A percentile compares a stretch with the other conserved stretches of the same genome.
Conservation (phyloP, 2,329 filamentous ascomycete species). For the Fusarium chaquense region DNA sequence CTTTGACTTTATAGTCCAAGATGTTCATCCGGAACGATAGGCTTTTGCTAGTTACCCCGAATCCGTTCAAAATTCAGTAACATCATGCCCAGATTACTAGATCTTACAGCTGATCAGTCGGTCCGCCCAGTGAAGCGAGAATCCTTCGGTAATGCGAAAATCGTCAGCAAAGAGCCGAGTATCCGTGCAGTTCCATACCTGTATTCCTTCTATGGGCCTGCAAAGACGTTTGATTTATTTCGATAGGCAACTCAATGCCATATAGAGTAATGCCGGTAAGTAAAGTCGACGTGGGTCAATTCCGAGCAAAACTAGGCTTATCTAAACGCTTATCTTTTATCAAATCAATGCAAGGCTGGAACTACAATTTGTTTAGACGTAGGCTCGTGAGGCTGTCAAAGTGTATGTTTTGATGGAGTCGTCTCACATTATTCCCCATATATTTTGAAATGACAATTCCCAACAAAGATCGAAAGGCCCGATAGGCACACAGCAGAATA, state of each 20-base stretch:
- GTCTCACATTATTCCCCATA: not conserved
- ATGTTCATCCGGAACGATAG: rapidly evolving
- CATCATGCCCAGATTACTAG: not conserved
- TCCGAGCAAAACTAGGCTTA: not conserved
- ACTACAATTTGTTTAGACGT: not conserved
- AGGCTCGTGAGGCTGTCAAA: not conserved
- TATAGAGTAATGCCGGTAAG: not conserved
- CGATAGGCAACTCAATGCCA: not conserved
- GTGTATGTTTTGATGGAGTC: not conserved
- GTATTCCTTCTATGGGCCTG: not conserved
- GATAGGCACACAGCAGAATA: not conserved
- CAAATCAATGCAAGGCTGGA: not conserved
- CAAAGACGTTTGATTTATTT: not conserved
- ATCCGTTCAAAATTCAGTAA: not conserved
- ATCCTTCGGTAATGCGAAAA: not conserved
- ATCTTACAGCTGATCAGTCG: not conserved
- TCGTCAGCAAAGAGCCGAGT: not conserved
- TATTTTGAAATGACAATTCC: not conserved
- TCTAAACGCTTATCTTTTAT: not conserved
- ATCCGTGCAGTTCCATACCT: not conserved
- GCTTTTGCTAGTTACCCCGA: rapidly evolving
- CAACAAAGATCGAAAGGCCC: not conserved
- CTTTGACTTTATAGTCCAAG: not conserved
- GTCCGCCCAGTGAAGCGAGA: not conserved
- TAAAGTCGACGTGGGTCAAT: too few species aligned